These are phyloP conservation scores for Chaetoscypha palmicola DNA, from an alignment of 2,329 filamentous ascomycete species.

Conservation along the genomic window DNA sequence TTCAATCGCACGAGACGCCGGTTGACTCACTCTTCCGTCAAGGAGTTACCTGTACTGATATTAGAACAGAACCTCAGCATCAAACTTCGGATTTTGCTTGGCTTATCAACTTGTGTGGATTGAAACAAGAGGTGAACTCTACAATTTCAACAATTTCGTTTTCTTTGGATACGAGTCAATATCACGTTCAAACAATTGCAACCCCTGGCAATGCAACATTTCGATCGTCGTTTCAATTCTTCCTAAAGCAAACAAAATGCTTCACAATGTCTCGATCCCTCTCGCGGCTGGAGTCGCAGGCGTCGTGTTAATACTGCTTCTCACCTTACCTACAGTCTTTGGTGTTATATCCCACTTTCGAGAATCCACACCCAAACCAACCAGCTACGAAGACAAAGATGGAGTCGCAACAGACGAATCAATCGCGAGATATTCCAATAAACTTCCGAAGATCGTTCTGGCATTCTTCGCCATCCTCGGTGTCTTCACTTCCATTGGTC, in stretches of 20 bases:
- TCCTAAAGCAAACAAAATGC: constrained; percentile 42
- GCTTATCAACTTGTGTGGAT: too few species aligned
- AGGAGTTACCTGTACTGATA: too few species aligned
- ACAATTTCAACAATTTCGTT: too few species aligned
- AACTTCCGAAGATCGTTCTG: constrained; percentile 47
- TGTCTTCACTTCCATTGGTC: constrained; percentile 46
- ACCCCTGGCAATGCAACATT: neutral
- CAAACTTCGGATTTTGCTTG: too few species aligned
- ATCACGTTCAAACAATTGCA: too few species aligned
- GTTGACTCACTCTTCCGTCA: neutral
- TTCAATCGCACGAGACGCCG: neutral
- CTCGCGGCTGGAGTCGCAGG: constrained; percentile 23
- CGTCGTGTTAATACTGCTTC: constrained; percentile 32
- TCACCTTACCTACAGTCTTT: constrained; percentile 34
- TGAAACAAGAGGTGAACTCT: too few species aligned
- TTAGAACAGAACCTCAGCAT: too few species aligned
- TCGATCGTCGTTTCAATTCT: neutral
- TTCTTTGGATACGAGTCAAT: too few species aligned
- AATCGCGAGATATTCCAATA: constrained; percentile 54
- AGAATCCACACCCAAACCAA: constrained; percentile 28
- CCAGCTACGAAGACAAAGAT: constrained; percentile 61
- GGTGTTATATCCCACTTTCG: constrained; percentile 32
- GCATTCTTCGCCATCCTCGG: constrained; percentile 48
- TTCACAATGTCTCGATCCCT: constrained; percentile 43
- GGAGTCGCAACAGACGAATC: constrained; percentile 61